These are phyloP conservation scores for Fusarium pseudoanthophilum DNA, from an alignment of 2,329 filamentous ascomycete genomes.

Conservation along the genomic window DNA sequence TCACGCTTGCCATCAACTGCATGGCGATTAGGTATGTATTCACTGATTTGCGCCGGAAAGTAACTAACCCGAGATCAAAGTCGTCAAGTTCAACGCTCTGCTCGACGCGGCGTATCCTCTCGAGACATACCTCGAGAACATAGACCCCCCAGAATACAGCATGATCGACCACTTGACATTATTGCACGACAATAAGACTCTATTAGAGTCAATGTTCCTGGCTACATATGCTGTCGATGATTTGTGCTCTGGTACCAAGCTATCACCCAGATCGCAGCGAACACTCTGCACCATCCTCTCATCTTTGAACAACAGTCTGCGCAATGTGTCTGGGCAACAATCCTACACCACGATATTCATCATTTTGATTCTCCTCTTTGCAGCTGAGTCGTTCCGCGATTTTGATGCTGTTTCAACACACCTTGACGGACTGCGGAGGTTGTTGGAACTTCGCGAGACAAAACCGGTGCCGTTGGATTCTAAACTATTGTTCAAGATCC, in stretches of 20 bases:
- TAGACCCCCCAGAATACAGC: neutral
- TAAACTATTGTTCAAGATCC: slow-evolving; percentile 6
- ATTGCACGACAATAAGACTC: neutral
- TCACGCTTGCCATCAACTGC: neutral
- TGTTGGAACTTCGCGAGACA: neutral
- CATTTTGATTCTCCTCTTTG: neutral
- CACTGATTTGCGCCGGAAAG: too few species aligned
- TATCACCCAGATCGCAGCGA: neutral
- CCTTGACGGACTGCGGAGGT: neutral
- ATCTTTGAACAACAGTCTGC: neutral
- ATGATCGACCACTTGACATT: neutral
- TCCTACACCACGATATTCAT: neutral
- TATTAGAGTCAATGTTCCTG: neutral
- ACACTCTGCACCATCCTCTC: neutral
- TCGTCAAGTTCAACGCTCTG: neutral
- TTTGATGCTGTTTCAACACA: neutral
- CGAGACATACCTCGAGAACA: neutral
- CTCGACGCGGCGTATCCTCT: neutral
- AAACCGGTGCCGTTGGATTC: neutral
- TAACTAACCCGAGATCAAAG: rapidly evolving
- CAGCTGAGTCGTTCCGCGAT: neutral
- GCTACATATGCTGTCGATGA: neutral
- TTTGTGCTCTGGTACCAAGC: rapidly evolving
- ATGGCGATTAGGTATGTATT: neutral
- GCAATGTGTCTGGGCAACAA: neutral